phyloP scores from a whole-genome alignment of 371 early-diverging fungal species.

The Vairimorpha ceranae region DNA sequence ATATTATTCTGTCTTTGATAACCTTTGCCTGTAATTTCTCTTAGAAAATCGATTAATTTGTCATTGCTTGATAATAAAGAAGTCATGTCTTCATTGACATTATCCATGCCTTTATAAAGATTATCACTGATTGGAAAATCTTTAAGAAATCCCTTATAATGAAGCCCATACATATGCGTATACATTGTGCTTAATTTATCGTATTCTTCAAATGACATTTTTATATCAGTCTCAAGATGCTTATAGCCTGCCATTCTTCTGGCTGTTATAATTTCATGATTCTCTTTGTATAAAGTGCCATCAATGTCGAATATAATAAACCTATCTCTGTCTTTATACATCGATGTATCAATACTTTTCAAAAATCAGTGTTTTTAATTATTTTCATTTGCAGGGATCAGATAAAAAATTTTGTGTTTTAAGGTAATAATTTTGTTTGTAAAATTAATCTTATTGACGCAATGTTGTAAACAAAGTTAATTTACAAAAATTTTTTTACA shows the following conservation, averaged over 20 bases:
- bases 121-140: not conserved
- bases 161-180: not conserved
- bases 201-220: not conserved
- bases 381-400: not conserved
- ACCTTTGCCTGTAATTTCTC: not conserved
- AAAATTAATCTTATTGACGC: not conserved
- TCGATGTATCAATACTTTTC: not conserved
- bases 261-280: not conserved
- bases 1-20: not conserved
- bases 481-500: no score
- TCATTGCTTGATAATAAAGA: not conserved
- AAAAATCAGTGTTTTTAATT: not conserved
- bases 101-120: not conserved
- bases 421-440: no score
- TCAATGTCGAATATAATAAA: slow-evolving; percentile 50
- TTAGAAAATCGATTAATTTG: not conserved
- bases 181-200: not conserved
- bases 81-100: not conserved
- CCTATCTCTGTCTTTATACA: not conserved
- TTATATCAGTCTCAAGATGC: not conserved
- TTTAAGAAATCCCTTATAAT: not conserved
- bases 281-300: slow-evolving; percentile 33
- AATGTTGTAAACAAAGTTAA: no score
- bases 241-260: not conserved
- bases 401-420: not conserved